A percentile compares a stretch with the other conserved stretches of the same genome.
These are phyloP conservation scores for Coffea canephora DNA, from an alignment of 257 asterid genomes.

Conservation along the genomic window DNA sequence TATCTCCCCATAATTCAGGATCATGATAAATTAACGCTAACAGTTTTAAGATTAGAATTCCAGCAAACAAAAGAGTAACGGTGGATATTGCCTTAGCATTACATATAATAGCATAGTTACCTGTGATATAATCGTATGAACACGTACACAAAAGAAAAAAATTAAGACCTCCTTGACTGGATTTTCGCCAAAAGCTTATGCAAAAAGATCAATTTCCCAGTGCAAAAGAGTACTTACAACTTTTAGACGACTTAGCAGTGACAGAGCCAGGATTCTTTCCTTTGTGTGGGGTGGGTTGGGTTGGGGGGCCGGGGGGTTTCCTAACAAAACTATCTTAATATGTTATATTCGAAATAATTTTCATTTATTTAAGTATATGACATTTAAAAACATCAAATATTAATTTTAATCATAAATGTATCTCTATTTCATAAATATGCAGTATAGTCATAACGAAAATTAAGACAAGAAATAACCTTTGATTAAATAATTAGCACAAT, in stretches of 20 bases:
- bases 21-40: not conserved
- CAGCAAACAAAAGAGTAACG: not conserved
- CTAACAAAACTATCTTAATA: too few relatives aligned
- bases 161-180: not conserved
- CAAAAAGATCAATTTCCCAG: not conserved
- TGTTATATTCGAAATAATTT: too few relatives aligned
- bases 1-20: slow-evolving; percentile 23
- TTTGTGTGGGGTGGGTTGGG: not conserved
- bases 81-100: slow-evolving; percentile 3
- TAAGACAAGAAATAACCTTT: too few relatives aligned
- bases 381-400: too few relatives aligned
- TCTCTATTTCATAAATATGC: too few relatives aligned
- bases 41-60: not conserved
- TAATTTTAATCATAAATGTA: too few relatives aligned
- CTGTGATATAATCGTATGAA: not conserved
- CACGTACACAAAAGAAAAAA: not conserved
- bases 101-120: slow-evolving; percentile 6
- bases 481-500: too few relatives aligned
- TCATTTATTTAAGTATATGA: too few relatives aligned
- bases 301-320: too few relatives aligned
- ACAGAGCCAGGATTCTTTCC: not conserved
- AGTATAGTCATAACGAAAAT: too few relatives aligned
- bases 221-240: not conserved
- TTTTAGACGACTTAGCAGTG: slow-evolving; percentile 8
- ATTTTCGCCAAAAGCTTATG: too few relatives aligned